Conservation (phyloP, 208 protist species). For the Angomonas ambiguus region DNA sequence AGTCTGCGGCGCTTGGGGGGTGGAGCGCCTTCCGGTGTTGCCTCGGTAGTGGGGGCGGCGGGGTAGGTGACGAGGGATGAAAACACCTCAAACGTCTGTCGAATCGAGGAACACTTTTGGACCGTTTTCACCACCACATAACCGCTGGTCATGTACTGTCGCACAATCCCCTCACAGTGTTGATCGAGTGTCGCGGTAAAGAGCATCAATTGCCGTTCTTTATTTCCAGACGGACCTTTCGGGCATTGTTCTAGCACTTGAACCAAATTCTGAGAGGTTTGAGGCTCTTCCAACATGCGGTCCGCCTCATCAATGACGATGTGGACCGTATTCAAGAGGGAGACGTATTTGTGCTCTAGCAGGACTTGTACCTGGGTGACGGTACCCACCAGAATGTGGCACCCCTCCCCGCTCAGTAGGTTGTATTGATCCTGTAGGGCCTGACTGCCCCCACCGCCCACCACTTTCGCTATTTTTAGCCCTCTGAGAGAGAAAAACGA, state of each 20-base stretch:
- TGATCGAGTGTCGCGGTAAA: slow-evolving; percentile 96
- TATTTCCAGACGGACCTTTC: not conserved
- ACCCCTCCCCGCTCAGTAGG: slow-evolving; percentile 35
- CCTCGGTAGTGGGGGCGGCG: not conserved
- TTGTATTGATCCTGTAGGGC: slow-evolving; percentile 47
- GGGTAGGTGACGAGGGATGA: not conserved
- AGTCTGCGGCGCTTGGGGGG: not conserved
- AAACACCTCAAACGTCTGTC: slow-evolving; percentile 72
- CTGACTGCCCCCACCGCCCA: slow-evolving; percentile 49
- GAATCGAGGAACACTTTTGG: slow-evolving; percentile 53
- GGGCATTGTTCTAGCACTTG: slow-evolving; percentile 80
- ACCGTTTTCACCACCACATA: slow-evolving; percentile 67
- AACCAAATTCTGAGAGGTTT: slow-evolving; percentile 45
- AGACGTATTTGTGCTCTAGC: slow-evolving; percentile 59
- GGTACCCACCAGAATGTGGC: slow-evolving; percentile 81
- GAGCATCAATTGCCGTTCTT: slow-evolving; percentile 85
- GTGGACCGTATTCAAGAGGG: slow-evolving; percentile 52
- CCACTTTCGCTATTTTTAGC: slow-evolving; percentile 66
- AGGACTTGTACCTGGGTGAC: slow-evolving; percentile 67
- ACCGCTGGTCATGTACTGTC: slow-evolving; percentile 57
- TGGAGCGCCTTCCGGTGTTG: not conserved
- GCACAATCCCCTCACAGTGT: slow-evolving; percentile 48
- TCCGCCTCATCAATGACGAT: slow-evolving; percentile 98
- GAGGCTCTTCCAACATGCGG: slow-evolving; percentile 92
- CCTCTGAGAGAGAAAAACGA: slow-evolving; percentile 40